Percentiles rank a stretch among this genome's conserved stretches.
phyloP scores from a whole-genome alignment of 192 early-diverging fungal species.

The Backusella australiensis region DNA sequence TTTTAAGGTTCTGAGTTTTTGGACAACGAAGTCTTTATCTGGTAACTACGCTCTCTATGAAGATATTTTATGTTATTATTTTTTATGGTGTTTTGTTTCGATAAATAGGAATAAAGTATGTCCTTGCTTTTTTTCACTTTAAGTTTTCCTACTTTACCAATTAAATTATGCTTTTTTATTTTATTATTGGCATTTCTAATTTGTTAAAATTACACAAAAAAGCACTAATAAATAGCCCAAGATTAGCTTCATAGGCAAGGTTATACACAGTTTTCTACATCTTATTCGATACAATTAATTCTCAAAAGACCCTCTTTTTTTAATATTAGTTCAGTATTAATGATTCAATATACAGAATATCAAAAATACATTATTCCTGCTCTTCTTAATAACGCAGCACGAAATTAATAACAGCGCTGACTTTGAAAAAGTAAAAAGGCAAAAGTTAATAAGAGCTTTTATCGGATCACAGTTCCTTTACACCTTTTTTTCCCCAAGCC shows the following conservation, averaged over 20 bases:
- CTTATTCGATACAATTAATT: not conserved
- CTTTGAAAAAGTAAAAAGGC: not conserved
- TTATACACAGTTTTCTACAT: not conserved
- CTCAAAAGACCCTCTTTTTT: not conserved
- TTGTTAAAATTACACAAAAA: constrained; percentile 3
- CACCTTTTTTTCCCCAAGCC: not conserved
- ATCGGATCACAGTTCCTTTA: not conserved
- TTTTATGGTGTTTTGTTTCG: not conserved
- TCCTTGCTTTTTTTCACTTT: not conserved
- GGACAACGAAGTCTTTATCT: not conserved
- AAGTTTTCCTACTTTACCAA: not conserved
- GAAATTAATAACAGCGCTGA: not conserved
- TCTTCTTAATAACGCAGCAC: not conserved
- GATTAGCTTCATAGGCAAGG: not conserved
- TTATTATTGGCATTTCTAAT: not conserved
- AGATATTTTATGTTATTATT: not conserved
- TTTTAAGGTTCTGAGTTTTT: not conserved
- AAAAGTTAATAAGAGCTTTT: not conserved
- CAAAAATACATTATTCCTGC: not conserved
- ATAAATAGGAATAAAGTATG: not conserved
- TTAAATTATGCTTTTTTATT: not conserved
- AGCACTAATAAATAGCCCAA: not conserved
- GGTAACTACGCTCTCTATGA: not conserved
- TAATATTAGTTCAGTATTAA: not conserved
- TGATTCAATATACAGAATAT: not conserved